phyloP scores from a whole-genome alignment of 306 rosid species.

The Dicorynia guianensis region DNA sequence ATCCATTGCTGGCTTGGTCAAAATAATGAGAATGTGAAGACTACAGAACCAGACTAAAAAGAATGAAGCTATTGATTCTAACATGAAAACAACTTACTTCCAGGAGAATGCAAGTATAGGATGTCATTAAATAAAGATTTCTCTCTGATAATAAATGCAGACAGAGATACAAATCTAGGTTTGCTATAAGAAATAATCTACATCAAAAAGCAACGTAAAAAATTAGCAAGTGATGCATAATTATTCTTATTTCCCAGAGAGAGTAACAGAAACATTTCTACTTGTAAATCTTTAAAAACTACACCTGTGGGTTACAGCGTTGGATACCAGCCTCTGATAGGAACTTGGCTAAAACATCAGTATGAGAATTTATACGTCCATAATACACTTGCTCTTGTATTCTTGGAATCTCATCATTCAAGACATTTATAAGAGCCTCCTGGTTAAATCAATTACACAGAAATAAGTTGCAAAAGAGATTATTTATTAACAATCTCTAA shows the following conservation, averaged over 20 bases:
- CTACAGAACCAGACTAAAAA: conserved; percentile 30
- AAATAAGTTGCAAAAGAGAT: conserved; percentile 34
- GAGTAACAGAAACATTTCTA: background rate
- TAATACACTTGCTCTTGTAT: conserved; percentile 96
- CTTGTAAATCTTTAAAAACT: conserved; percentile 19
- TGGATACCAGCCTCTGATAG: conserved; percentile 86
- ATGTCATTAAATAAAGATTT: conserved; percentile 62
- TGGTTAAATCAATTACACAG: conserved; percentile 50
- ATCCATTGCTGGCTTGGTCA: conserved; percentile 66
- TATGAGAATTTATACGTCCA: conserved; percentile 85
- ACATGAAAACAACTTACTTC: conserved; percentile 69
- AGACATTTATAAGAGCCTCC: conserved; percentile 85
- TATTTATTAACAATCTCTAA: conserved; percentile 9
- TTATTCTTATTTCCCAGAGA: conserved; percentile 13
- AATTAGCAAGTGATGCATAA: conserved; percentile 20
- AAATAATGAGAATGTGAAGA: conserved; percentile 47
- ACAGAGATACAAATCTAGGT: conserved; percentile 75
- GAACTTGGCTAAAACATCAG: conserved; percentile 81
- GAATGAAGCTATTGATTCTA: conserved; percentile 34
- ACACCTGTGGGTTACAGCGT: conserved; percentile 95
- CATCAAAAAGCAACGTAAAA: conserved; percentile 30
- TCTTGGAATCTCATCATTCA: conserved; percentile 93
- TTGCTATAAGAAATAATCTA: conserved; percentile 84
- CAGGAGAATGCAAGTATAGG: conserved; percentile 80
- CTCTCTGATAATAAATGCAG: conserved; percentile 61